These are phyloP conservation scores for Eucalyptus pumila DNA, from an alignment of 345 rosid genomes.

Conservation along the genomic window DNA sequence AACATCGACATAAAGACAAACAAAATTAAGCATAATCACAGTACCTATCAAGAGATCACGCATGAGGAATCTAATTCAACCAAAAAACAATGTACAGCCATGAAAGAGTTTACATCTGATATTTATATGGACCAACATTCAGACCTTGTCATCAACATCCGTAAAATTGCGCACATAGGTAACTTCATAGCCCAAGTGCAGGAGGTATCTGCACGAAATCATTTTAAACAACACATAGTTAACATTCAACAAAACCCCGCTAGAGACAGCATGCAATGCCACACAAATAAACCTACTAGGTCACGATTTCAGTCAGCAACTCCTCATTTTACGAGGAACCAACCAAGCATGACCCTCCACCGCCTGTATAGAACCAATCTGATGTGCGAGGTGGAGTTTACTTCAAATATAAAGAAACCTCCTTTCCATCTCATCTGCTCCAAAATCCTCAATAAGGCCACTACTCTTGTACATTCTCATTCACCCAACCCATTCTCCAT, in stretches of 20 bases:
- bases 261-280: no score
- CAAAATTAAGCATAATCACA: not conserved
- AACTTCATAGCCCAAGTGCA: slow-evolving; percentile 60
- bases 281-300: not conserved
- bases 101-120: not conserved
- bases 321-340: not conserved
- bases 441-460: not conserved
- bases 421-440: not conserved
- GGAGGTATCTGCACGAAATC: slow-evolving; percentile 46
- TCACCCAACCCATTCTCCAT: not conserved
- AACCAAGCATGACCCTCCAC: not conserved
- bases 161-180: slow-evolving; percentile 78
- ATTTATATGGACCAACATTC: not conserved
- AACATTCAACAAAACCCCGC: not conserved
- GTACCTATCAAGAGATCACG: not conserved
- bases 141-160: slow-evolving; percentile 80
- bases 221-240: not conserved
- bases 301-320: not conserved
- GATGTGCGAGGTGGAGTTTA: not conserved
- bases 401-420: not conserved
- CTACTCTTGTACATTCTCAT: not conserved
- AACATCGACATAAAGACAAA: not conserved
- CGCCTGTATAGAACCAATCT: not conserved
- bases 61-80: not conserved
- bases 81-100: not conserved